Conservation (phyloP, 2,329 filamentous ascomycete species). For the Arthrocladium fulminans region DNA sequence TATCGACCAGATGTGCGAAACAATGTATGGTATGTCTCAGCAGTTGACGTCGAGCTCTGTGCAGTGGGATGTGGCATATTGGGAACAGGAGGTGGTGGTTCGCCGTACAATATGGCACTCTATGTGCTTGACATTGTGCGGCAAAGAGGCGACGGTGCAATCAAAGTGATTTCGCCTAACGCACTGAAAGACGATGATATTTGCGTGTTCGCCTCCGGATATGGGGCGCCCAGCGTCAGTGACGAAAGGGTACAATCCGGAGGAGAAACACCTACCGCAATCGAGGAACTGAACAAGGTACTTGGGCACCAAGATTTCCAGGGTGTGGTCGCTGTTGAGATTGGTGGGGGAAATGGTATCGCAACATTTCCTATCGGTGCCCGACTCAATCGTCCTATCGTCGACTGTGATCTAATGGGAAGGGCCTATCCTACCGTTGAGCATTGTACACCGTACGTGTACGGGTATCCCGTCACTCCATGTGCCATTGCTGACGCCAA, state of each 20-base stretch:
- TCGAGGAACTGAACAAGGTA: slow-evolving; percentile 32
- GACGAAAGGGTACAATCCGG: slow-evolving; percentile 25
- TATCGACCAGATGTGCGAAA: slow-evolving; percentile 28
- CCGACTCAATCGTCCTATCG: slow-evolving; percentile 31
- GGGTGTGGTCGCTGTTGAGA: slow-evolving; percentile 29
- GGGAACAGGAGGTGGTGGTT: slow-evolving; percentile 34
- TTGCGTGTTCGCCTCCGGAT: slow-evolving; percentile 39
- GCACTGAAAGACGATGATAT: slow-evolving; percentile 32
- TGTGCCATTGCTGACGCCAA: slow-evolving; percentile 34
- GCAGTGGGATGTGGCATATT: slow-evolving; percentile 31
- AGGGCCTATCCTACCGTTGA: slow-evolving; percentile 40
- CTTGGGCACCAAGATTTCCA: slow-evolving; percentile 29
- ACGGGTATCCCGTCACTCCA: slow-evolving; percentile 33
- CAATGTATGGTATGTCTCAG: slow-evolving; percentile 30
- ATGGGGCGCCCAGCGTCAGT: slow-evolving; percentile 31
- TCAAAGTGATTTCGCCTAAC: slow-evolving; percentile 35
- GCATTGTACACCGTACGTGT: slow-evolving; percentile 37
- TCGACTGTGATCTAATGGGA: slow-evolving; percentile 43
- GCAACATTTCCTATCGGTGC: slow-evolving; percentile 25
- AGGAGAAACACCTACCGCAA: slow-evolving; percentile 22
- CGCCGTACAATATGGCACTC: slow-evolving; percentile 39
- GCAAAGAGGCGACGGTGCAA: slow-evolving; percentile 27
- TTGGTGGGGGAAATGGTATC: slow-evolving; percentile 33
- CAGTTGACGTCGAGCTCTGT: slow-evolving; percentile 32
- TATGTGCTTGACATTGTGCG: slow-evolving; percentile 34